Conservation (phyloP, 2,329 filamentous ascomycete genomes). For the Peltaster fructicola region DNA sequence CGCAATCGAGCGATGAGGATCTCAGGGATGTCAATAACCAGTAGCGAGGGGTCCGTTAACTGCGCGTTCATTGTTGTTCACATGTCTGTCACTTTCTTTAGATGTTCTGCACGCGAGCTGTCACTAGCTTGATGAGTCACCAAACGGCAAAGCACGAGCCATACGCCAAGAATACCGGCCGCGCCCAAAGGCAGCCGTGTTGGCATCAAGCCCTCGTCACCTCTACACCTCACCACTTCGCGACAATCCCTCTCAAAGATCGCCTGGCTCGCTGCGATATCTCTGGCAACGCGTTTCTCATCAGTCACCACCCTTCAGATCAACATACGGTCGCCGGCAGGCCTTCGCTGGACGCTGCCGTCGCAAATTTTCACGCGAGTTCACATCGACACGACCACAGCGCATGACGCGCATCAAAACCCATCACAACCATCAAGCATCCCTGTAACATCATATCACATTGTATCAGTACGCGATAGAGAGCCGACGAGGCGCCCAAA, state of each 20-base stretch:
- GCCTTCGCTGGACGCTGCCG: conserved; percentile 12
- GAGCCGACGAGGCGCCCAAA: too few relatives aligned
- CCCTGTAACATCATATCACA: too few relatives aligned
- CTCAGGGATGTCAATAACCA: conserved; percentile 74
- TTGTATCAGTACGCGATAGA: too few relatives aligned
- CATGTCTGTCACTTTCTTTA: neutral
- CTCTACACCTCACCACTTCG: conserved; percentile 3
- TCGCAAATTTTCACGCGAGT: conserved; percentile 3
- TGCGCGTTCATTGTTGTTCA: conserved; percentile 45
- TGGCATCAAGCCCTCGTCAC: conserved; percentile 1
- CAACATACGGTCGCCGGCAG: conserved; percentile 13
- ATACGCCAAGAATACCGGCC: too few relatives aligned
- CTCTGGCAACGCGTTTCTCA: conserved; percentile 7
- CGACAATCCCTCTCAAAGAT: conserved; percentile 11
- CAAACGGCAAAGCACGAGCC: too few relatives aligned
- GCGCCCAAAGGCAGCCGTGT: conserved; percentile 1
- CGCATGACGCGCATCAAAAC: conserved; percentile 11
- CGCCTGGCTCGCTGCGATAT: conserved; percentile 16
- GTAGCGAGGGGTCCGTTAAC: conserved; percentile 52
- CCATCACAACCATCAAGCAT: conserved; percentile 11
- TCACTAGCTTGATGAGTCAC: too few relatives aligned
- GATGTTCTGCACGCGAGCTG: neutral
- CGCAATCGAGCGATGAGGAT: conserved; percentile 76
- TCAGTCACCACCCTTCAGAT: conserved; percentile 3
- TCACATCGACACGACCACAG: conserved; percentile 5